phyloP scores from a whole-genome alignment of 192 early-diverging fungal genomes.

The Coemansia sp. region DNA sequence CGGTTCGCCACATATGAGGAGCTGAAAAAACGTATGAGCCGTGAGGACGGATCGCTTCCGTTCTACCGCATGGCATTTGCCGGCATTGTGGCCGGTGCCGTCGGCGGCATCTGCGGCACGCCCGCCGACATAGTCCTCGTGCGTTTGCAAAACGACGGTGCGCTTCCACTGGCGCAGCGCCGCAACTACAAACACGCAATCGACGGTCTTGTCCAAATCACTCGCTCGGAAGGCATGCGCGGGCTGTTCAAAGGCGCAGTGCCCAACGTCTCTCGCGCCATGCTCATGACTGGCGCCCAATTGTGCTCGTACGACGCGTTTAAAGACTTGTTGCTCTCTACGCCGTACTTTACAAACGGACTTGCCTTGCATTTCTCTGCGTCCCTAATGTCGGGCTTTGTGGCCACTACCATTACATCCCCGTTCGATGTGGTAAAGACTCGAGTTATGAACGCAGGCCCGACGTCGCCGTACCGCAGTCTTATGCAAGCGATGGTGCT shows the following conservation, averaged over 20 bases:
- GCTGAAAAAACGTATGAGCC: slow-evolving; percentile 59
- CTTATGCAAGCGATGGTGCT: slow-evolving; percentile 49
- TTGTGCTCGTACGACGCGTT: slow-evolving; percentile 74
- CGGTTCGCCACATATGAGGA: slow-evolving; percentile 75
- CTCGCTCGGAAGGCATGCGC: slow-evolving; percentile 69
- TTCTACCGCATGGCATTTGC: slow-evolving; percentile 47
- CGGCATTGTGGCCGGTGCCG: slow-evolving; percentile 40
- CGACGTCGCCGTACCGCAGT: slow-evolving; percentile 34
- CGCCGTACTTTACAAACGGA: slow-evolving; percentile 63
- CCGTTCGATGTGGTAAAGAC: slow-evolving; percentile 85
- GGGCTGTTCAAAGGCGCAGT: slow-evolving; percentile 88
- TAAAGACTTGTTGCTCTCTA: slow-evolving; percentile 68
- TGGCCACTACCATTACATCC: slow-evolving; percentile 73
- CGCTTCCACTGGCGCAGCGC: slow-evolving; percentile 60
- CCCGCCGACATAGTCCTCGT: slow-evolving; percentile 81
- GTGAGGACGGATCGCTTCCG: slow-evolving; percentile 48
- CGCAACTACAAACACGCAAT: slow-evolving; percentile 76
- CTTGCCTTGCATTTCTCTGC: slow-evolving; percentile 66
- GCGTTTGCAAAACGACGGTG: slow-evolving; percentile 78
- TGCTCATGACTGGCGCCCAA: slow-evolving; percentile 77
- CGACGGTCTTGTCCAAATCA: slow-evolving; percentile 71
- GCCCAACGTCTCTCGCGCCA: slow-evolving; percentile 87
- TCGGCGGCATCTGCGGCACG: slow-evolving; percentile 72
- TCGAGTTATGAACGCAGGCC: slow-evolving; percentile 74
- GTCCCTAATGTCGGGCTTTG: slow-evolving; percentile 71